phyloP scores from a whole-genome alignment of 805 yeast species.

The Torulaspora gathmanii region DNA sequence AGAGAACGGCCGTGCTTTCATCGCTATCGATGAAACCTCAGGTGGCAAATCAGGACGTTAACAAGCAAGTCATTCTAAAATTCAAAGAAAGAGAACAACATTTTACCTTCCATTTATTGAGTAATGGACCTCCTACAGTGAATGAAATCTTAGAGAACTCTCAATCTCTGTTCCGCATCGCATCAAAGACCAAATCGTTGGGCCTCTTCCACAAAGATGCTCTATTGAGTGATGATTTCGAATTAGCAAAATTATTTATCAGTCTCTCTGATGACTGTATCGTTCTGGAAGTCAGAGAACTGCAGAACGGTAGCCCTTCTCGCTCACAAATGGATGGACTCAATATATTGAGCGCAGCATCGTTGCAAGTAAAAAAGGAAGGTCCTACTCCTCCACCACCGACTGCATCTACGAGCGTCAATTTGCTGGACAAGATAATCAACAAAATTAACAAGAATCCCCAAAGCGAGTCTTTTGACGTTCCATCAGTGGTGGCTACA shows the following conservation, averaged over 20 bases:
- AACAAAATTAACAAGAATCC: slow-evolving; percentile 17
- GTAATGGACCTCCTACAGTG: slow-evolving; percentile 76
- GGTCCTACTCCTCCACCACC: slow-evolving; percentile 6
- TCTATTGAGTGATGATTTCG: slow-evolving; percentile 42
- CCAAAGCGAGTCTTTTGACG: not conserved
- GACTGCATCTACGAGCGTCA: slow-evolving; percentile 10
- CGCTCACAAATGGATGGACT: slow-evolving; percentile 22
- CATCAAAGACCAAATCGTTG: slow-evolving; percentile 14
- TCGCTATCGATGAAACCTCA: slow-evolving; percentile 36
- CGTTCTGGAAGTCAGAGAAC: slow-evolving; percentile 39
- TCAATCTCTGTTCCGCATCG: slow-evolving; percentile 61
- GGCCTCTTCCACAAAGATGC: slow-evolving; percentile 23
- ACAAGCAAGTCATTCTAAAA: slow-evolving; percentile 42
- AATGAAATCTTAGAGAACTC: slow-evolving; percentile 77
- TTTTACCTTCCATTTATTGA: slow-evolving; percentile 58
- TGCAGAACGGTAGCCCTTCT: not conserved
- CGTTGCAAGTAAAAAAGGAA: slow-evolving; percentile 22
- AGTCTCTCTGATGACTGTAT: slow-evolving; percentile 35
- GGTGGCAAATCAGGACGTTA: slow-evolving; percentile 35
- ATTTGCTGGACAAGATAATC: slow-evolving; percentile 21
- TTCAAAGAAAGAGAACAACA: slow-evolving; percentile 54
- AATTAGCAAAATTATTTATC: slow-evolving; percentile 45
- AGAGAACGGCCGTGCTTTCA: slow-evolving; percentile 22
- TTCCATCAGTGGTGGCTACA: slow-evolving; percentile 9
- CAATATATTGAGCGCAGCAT: slow-evolving; percentile 30